Percentiles rank a stretch among this genome's conserved stretches.
phyloP scores from a whole-genome alignment of 2,329 filamentous ascomycete genomes.

The Diaporthe destruens region DNA sequence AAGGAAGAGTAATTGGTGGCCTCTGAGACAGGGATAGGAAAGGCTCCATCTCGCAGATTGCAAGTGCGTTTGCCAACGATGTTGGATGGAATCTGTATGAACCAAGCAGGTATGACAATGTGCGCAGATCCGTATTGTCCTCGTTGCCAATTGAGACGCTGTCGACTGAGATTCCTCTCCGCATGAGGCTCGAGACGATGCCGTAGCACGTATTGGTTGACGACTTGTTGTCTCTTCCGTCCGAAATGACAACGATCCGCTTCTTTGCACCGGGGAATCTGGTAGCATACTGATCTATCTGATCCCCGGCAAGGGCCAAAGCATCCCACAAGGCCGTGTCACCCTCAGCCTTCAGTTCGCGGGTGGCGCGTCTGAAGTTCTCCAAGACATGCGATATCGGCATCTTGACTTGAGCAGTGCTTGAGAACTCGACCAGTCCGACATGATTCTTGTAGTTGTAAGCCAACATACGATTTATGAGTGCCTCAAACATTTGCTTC shows the following conservation, averaged over 20 bases:
- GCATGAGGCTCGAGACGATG: background rate
- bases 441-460: constrained; percentile 32
- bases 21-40: constrained; percentile 30
- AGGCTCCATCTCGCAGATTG: constrained; percentile 36
- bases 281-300: constrained; percentile 26
- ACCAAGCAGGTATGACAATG: constrained; percentile 21
- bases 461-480: constrained; percentile 33
- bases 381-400: constrained; percentile 29
- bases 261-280: constrained; percentile 22
- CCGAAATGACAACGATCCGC: constrained; percentile 28
- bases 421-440: constrained; percentile 26
- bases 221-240: constrained; percentile 26
- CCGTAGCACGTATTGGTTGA: background rate
- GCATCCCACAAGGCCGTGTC: constrained; percentile 35
- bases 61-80: constrained; percentile 10
- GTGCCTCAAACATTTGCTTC: constrained; percentile 34
- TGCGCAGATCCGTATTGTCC: constrained; percentile 16
- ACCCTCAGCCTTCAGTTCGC: background rate
- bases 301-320: constrained; percentile 23
- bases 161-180: constrained; percentile 2
- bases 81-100: constrained; percentile 28
- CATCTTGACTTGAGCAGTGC: constrained; percentile 17
- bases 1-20: background rate
- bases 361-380: constrained; percentile 31
- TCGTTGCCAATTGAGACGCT: constrained; percentile 16